Percentiles rank a stretch among this genome's conserved stretches.
These are phyloP conservation scores for Penicillium sp. DNA, from an alignment of 2,329 filamentous ascomycete genomes.

Conservation along the genomic window DNA sequence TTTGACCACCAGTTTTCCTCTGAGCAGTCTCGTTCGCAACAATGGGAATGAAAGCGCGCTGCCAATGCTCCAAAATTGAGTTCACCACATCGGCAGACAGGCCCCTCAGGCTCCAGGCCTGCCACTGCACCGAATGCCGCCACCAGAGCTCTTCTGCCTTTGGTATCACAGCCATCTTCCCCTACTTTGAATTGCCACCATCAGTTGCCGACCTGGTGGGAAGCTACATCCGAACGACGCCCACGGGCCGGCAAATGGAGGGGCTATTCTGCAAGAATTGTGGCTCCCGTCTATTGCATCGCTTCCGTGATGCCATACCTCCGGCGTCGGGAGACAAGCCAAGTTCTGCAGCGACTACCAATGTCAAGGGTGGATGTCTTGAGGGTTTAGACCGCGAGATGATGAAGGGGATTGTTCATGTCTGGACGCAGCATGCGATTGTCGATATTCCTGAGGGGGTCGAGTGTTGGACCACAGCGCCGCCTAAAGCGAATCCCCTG, in stretches of 20 bases:
- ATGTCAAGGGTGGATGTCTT: conserved; percentile 66
- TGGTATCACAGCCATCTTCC: conserved; percentile 68
- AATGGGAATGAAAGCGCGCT: conserved; percentile 56
- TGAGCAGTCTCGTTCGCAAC: no score
- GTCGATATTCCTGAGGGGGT: conserved; percentile 65
- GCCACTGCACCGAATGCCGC: conserved; percentile 66
- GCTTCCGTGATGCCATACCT: conserved; percentile 23
- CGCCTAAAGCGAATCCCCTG: no score
- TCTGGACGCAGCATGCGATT: conserved; percentile 67
- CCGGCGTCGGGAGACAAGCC: conserved; percentile 56
- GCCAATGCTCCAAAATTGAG: conserved; percentile 62
- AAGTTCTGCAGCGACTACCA: conserved; percentile 47
- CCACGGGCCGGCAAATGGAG: conserved; percentile 56
- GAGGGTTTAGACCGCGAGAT: conserved; percentile 59
- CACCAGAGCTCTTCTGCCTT: conserved; percentile 65
- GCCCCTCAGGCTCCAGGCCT: conserved; percentile 66
- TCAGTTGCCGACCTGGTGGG: conserved; percentile 19
- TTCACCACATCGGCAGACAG: conserved; percentile 61
- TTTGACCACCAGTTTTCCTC: not conserved
- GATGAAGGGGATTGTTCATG: conserved; percentile 61
- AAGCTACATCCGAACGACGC: conserved; percentile 53
- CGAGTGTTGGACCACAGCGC: conserved; percentile 54
- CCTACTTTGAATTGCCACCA: conserved; percentile 58
- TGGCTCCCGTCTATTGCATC: conserved; percentile 64
- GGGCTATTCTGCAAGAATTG: conserved; percentile 67